Evolutionary conservation across 106 monocot species (phyloP), one percentile per base, ranked within the genome.

Genomic region (Alisma plantagoaquatica): DNA sequence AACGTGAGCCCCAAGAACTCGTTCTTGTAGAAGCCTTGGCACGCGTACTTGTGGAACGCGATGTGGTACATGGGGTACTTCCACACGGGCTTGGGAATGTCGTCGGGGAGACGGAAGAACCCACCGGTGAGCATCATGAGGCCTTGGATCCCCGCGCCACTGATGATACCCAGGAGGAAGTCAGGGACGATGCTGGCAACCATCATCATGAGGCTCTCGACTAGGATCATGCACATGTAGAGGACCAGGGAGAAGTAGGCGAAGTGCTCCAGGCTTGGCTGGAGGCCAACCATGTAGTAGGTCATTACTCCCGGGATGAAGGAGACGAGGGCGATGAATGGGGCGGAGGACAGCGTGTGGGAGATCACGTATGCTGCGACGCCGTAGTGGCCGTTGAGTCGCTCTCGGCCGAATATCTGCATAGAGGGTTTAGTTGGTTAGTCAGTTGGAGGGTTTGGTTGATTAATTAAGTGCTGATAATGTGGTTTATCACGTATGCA

Each of bases 161-260:
- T 85, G 45, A 85, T 80, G 49, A 85, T 85, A 4, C 85, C 85
- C 80, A 80, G 79, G 46, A 85, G 76, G 44, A 80, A 85, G 26
- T 80, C 73, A 0, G 85, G 80, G 31, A 85, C 85, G 20, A 80
- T 29, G 50, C 76, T 80, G 0, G 85, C 85, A 2, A 85, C 85
- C 21, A 80, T 80, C 85, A 85, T 85, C 85, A 85, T 85, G 16
- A 85, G 44, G 46, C 85, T 65, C 47, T 85, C 85, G 9, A 85
- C 85, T 0, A 85, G 45, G 61, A 80, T 69, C 80, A 85, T 70
- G 60, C 65, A 65, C 26, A 44, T 43, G 58, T 67, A 80, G 0
- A 85, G 62, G 19, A 85, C 72, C 3, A 73, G 46, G 3, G 62
- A 61, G 49, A 85, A 85, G 66, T 70, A 85, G 33, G 41, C 30